These are phyloP conservation scores for Ambrosia artemisiifolia DNA, from an alignment of 129 eudicot species.

Conservation along the genomic window DNA sequence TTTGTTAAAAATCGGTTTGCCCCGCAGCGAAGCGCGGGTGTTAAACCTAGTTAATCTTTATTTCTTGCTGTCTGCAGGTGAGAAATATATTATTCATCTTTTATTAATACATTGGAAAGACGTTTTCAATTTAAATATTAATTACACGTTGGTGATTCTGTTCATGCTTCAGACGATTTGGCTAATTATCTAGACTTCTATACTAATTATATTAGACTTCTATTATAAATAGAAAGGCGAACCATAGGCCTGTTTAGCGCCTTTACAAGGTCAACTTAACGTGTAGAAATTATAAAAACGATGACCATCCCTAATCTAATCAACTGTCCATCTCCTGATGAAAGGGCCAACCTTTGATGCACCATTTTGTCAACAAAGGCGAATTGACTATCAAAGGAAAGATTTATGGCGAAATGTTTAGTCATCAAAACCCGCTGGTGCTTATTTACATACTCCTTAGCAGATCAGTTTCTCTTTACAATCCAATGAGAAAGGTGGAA, in stretches of 20 bases:
- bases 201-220: too few relatives aligned
- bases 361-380: not conserved
- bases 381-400: not conserved
- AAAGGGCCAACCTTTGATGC: not conserved
- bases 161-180: too few relatives aligned
- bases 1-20: too few relatives aligned
- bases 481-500: not conserved
- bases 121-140: not conserved
- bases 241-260: too few relatives aligned
- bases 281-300: not conserved
- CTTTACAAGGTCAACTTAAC: too few relatives aligned
- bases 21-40: too few relatives aligned
- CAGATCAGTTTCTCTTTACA: not conserved
- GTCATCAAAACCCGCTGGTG: not conserved
- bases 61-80: not conserved
- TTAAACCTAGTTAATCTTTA: too few relatives aligned
- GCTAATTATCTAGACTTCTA: too few relatives aligned
- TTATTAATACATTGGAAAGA: not conserved
- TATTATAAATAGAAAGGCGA: too few relatives aligned
- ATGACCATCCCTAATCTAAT: not conserved
- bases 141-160: too few relatives aligned
- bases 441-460: not conserved
- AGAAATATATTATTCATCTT: not conserved
- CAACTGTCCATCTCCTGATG: not conserved
- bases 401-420: not conserved